Conservation (phyloP, 2,329 filamentous ascomycete species). For the Diaporthe ampelina region DNA sequence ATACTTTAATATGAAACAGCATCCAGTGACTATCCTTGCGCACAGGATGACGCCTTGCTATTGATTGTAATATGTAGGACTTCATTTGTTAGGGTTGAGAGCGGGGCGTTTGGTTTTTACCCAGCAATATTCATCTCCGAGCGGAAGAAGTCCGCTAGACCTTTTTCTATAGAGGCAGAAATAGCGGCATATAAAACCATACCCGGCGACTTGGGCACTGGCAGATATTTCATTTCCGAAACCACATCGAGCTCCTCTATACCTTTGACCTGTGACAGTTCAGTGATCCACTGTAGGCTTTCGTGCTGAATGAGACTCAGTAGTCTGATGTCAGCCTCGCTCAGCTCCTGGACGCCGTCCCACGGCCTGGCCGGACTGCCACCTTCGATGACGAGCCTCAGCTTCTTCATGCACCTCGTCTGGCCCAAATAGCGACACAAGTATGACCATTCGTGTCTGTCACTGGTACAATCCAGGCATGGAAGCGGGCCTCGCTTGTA, state of each 20-base stretch:
- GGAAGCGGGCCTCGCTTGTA: slow-evolving; percentile 69
- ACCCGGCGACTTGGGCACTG: slow-evolving; percentile 64
- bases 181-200: slow-evolving; percentile 72
- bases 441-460: slow-evolving; percentile 67
- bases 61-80: not conserved
- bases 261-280: slow-evolving; percentile 64
- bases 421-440: slow-evolving; percentile 63
- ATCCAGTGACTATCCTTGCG: not conserved
- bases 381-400: slow-evolving; percentile 68
- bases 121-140: slow-evolving; percentile 14
- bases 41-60: no score
- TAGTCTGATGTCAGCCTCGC: slow-evolving; percentile 61
- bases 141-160: slow-evolving; percentile 33
- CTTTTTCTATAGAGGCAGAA: slow-evolving; percentile 68
- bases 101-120: not conserved
- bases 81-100: not conserved
- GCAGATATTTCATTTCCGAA: slow-evolving; percentile 67
- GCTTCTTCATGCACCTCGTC: slow-evolving; percentile 55
- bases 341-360: slow-evolving; percentile 62
- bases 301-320: slow-evolving; percentile 61
- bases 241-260: slow-evolving; percentile 65
- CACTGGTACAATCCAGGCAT: slow-evolving; percentile 62
- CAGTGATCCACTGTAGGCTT: slow-evolving; percentile 69
- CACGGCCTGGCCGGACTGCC: slow-evolving; percentile 63
- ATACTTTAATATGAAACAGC: not conserved